Conservation (phyloP, 2,329 filamentous ascomycete species). For the Fusarium haematococcum region DNA sequence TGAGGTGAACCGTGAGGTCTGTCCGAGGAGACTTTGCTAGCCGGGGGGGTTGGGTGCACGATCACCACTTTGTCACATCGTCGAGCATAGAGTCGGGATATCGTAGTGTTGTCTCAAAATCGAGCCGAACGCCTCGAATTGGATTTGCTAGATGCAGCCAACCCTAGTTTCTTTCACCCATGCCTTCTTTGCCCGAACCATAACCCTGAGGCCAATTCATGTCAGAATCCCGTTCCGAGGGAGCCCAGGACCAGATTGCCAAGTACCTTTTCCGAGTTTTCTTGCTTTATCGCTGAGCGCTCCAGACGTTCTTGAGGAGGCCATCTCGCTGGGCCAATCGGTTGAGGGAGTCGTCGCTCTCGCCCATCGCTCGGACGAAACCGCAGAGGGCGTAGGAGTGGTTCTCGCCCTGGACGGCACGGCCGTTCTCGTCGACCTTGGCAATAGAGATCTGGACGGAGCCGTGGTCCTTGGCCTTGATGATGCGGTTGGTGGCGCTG, state of each 20-base stretch:
- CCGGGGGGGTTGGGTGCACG: conserved; percentile 53
- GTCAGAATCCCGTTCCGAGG: conserved; percentile 42
- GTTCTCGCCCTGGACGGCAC: conserved; percentile 93
- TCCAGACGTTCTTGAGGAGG: conserved; percentile 97
- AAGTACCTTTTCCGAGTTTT: conserved; percentile 41
- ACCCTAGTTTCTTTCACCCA: conserved; percentile 55
- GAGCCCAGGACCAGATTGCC: conserved; percentile 41
- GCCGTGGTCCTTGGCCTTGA: conserved; percentile 99
- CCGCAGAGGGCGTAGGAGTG: conserved; percentile 97
- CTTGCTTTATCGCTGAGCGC: conserved; percentile 71
- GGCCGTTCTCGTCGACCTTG: conserved; percentile 99
- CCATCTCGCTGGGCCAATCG: conserved; percentile 95
- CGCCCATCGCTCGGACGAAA: conserved; percentile 97
- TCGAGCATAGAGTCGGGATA: conserved; percentile 43
- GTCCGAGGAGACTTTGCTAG: conserved; percentile 68
- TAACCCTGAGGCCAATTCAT: conserved; percentile 42
- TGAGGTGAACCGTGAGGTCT: conserved; percentile 48
- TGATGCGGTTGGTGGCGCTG: conserved; percentile 99
- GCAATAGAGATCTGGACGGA: conserved; percentile 96
- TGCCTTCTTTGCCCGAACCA: conserved; percentile 53
- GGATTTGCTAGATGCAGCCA: conserved; percentile 59
- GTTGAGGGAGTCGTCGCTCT: conserved; percentile 97
- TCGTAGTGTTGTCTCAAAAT: conserved; percentile 56
- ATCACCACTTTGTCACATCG: conserved; percentile 45
- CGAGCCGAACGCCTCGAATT: conserved; percentile 62